Conservation (phyloP, 2,329 filamentous ascomycete genomes). For the Fusarium vanettenii region DNA sequence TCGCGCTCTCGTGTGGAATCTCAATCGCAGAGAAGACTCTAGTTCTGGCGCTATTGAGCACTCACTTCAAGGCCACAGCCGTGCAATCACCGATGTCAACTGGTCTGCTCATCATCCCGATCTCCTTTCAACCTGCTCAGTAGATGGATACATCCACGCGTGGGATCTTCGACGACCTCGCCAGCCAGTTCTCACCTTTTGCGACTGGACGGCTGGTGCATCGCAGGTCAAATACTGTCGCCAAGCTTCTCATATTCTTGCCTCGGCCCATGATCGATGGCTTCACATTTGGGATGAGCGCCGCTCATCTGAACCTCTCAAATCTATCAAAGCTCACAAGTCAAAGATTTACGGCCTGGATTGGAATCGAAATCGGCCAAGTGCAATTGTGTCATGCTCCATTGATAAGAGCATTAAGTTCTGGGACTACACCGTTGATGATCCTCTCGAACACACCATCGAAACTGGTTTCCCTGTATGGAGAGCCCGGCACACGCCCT, state of each 20-base stretch:
- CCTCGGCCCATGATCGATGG: constrained; percentile 89
- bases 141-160: constrained; percentile 92
- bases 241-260: constrained; percentile 85
- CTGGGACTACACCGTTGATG: constrained; percentile 79
- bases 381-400: constrained; percentile 85
- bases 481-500: constrained; percentile 91
- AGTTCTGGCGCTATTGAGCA: constrained; percentile 80
- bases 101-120: constrained; percentile 95
- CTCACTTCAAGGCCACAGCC: constrained; percentile 82
- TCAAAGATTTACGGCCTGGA: constrained; percentile 97
- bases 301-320: constrained; percentile 80
- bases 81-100: constrained; percentile 96
- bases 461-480: constrained; percentile 88
- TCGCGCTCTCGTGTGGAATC: constrained; percentile 93
- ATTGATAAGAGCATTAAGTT: constrained; percentile 93
- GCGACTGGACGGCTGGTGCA: constrained; percentile 92
- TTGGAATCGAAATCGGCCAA: constrained; percentile 84
- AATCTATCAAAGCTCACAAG: constrained; percentile 86
- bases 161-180: constrained; percentile 86
- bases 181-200: constrained; percentile 82
- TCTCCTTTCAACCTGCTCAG: constrained; percentile 87
- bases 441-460: constrained; percentile 80
- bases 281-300: constrained; percentile 92
- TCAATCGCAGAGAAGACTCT: constrained; percentile 82
- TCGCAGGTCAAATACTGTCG: constrained; percentile 97